phyloP scores from a whole-genome alignment of 2,329 filamentous ascomycete genomes.

The Ascosphaera apis region DNA sequence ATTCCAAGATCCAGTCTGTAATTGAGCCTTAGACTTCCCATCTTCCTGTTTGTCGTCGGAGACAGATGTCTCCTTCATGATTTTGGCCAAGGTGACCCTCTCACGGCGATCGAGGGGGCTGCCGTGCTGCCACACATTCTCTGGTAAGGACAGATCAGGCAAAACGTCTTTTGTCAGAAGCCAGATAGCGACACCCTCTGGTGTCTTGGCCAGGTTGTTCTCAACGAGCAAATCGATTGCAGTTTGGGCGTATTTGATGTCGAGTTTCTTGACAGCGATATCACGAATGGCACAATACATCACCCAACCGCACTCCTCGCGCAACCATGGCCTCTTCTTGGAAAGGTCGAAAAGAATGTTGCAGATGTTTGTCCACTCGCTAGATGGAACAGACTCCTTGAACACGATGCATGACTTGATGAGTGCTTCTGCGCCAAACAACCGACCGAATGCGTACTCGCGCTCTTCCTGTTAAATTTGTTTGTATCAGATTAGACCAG shows the following conservation, averaged over 20 bases:
- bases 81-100: conserved; percentile 43
- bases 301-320: conserved; percentile 68
- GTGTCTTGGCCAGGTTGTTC: conserved; percentile 49
- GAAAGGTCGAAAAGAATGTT: conserved; percentile 50
- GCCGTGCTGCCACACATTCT: conserved; percentile 47
- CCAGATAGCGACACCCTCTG: conserved; percentile 81
- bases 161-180: conserved; percentile 43
- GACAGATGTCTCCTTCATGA: conserved; percentile 44
- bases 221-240: conserved; percentile 40
- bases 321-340: conserved; percentile 67
- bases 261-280: conserved; percentile 15
- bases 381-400: conserved; percentile 26
- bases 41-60: conserved; percentile 11
- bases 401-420: conserved; percentile 58
- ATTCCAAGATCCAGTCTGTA: conserved; percentile 44
- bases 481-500: conserved; percentile 27
- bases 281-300: conserved; percentile 49
- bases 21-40: conserved; percentile 8
- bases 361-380: conserved; percentile 37
- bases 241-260: conserved; percentile 30
- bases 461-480: conserved; percentile 50
- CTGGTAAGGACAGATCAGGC: conserved; percentile 38
- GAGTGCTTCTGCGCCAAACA: conserved; percentile 74
- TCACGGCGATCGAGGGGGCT: conserved; percentile 52
- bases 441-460: conserved; percentile 61